phyloP scores from a whole-genome alignment of 129 eudicot genomes.

The Saussurea involucrata region DNA sequence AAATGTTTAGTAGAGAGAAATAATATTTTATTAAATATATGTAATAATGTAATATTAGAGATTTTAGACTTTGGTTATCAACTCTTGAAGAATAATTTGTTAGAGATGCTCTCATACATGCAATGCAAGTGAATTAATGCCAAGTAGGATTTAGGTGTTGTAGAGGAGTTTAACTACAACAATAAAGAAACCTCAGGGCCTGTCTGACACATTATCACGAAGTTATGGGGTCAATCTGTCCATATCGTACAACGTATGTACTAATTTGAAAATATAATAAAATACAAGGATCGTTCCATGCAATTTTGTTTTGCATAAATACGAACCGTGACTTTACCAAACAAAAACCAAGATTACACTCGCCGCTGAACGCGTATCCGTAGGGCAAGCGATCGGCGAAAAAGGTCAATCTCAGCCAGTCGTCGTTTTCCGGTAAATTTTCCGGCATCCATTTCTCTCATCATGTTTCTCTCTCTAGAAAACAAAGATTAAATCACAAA shows the following conservation, averaged over 20 bases:
- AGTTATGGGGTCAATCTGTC: not conserved
- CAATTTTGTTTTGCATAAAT: not conserved
- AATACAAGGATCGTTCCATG: not conserved
- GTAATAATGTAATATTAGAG: too few relatives aligned
- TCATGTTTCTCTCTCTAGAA: not conserved
- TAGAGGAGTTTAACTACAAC: not conserved
- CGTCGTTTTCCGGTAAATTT: conserved; percentile 31
- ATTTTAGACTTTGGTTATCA: too few relatives aligned
- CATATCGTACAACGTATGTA: not conserved
- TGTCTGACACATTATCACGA: not conserved
- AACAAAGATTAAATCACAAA: not conserved
- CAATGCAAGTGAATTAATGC: too few relatives aligned
- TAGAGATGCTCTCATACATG: too few relatives aligned
- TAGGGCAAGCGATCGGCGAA: conserved; percentile 31
- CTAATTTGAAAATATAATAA: not conserved
- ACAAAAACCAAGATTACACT: not conserved
- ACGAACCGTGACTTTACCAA: conserved; percentile 11
- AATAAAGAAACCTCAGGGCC: not conserved
- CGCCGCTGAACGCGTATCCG: conserved; percentile 9
- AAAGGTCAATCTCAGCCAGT: conserved; percentile 22
- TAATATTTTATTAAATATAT: too few relatives aligned
- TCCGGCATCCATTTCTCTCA: conserved; percentile 10
- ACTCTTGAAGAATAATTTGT: too few relatives aligned
- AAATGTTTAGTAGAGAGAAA: too few relatives aligned
- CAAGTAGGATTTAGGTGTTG: not conserved